Percentiles rank a stretch among this genome's conserved stretches.
phyloP scores from a whole-genome alignment of 106 monocot genomes.

The Narthecium ossifragum region DNA sequence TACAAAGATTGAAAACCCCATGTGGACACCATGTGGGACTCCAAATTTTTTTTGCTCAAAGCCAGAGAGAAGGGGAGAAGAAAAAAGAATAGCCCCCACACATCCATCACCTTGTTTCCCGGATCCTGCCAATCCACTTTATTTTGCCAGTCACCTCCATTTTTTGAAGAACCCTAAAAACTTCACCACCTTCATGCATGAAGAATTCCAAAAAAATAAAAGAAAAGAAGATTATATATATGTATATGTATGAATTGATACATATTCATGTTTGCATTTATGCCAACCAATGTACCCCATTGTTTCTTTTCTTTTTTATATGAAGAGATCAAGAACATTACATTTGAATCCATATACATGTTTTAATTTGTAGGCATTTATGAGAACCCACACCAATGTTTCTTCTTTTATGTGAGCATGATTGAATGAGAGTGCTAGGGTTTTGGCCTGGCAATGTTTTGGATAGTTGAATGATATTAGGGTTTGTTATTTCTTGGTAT shows the following conservation, averaged over 20 bases:
- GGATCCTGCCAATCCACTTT: conserved; percentile 44
- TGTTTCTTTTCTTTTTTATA: not conserved
- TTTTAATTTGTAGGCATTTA: not conserved
- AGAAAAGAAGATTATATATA: not conserved
- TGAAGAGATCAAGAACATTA: not conserved
- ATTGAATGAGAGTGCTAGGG: not conserved
- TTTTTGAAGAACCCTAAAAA: too few relatives aligned
- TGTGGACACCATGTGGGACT: conserved; percentile 73
- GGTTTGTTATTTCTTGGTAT: not conserved
- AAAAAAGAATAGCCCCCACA: conserved; percentile 1
- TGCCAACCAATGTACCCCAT: not conserved
- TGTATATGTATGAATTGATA: not conserved
- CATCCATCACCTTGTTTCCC: conserved; percentile 50
- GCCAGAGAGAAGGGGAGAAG: conserved; percentile 7
- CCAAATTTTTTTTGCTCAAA: conserved; percentile 21
- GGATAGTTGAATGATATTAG: not conserved
- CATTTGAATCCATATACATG: not conserved
- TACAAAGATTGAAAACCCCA: conserved; percentile 25
- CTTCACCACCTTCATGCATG: conserved; percentile 8
- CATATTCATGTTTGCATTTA: not conserved
- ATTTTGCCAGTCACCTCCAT: too few relatives aligned
- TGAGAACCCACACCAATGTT: not conserved
- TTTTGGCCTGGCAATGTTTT: not conserved
- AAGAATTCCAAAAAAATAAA: not conserved
- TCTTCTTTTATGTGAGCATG: not conserved